A percentile compares a stretch with the other conserved stretches of the same genome.
These are phyloP conservation scores for Anthracocystis walkeri DNA, from an alignment of 1,284 basidiomycete species.

Conservation along the genomic window DNA sequence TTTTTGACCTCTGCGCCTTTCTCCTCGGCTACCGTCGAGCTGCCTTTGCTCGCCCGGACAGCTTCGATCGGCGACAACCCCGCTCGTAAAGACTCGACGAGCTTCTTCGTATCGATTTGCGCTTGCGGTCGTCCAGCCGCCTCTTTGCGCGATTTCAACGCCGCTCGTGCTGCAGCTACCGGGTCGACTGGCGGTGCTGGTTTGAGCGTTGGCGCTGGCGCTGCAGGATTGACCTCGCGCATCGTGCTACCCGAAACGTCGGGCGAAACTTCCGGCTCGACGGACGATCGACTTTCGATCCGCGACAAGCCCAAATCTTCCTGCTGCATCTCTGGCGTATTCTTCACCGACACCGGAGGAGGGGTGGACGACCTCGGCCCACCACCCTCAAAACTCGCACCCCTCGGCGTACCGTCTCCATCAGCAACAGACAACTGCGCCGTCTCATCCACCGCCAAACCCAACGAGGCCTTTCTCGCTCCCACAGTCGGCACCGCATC, in stretches of 20 bases:
- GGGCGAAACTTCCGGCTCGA: not conserved
- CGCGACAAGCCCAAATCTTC: conserved; percentile 9
- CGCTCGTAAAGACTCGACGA: conserved; percentile 44
- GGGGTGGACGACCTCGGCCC: conserved; percentile 37
- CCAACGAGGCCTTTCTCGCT: conserved; percentile 14
- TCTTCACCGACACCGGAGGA: conserved; percentile 1
- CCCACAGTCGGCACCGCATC: conserved; percentile 21
- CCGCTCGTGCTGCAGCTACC: conserved; percentile 35
- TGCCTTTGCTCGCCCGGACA: conserved; percentile 36
- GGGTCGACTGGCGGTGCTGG: conserved; percentile 21
- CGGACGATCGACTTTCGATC: conserved; percentile 1
- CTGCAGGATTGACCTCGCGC: not conserved
- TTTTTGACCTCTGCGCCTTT: not conserved
- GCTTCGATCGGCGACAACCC: conserved; percentile 40
- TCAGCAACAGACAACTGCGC: conserved; percentile 20
- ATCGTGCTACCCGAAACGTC: conserved; percentile 8
- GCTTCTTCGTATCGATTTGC: conserved; percentile 45
- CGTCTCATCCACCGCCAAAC: conserved; percentile 18
- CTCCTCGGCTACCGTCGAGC: not conserved
- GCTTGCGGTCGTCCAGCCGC: conserved; percentile 6
- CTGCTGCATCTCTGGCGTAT: conserved; percentile 2
- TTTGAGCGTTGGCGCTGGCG: not conserved
- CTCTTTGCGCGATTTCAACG: conserved; percentile 30
- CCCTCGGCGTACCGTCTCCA: too few relatives aligned
- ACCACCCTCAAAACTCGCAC: not conserved